These are phyloP conservation scores for Heliosperma pusillum DNA, from an alignment of 148 eudicot species.

Conservation along the genomic window DNA sequence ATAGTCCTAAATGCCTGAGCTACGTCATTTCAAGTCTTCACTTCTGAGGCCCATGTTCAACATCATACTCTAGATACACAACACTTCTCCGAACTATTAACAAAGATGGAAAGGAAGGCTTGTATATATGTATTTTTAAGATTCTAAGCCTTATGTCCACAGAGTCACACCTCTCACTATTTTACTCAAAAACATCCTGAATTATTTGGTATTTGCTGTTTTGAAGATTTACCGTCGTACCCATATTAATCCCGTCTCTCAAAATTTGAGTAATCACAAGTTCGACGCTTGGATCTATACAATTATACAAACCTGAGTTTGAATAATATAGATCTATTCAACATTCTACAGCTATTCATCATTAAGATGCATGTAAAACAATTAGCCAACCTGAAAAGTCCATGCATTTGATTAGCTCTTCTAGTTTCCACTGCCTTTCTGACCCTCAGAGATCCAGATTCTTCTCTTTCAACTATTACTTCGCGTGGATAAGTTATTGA, in stretches of 20 bases:
- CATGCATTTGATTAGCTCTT: slow-evolving; percentile 95
- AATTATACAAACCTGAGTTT: not conserved
- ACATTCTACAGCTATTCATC: not conserved
- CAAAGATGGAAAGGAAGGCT: not conserved
- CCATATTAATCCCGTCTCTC: not conserved
- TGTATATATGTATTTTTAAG: not conserved
- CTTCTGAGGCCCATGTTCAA: no score
- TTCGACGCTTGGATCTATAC: not conserved
- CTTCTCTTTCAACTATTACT: slow-evolving; percentile 62
- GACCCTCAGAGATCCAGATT: slow-evolving; percentile 59
- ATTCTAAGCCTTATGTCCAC: not conserved
- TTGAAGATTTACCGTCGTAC: not conserved
- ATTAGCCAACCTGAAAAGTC: slow-evolving; percentile 68
- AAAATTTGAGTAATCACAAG: not conserved
- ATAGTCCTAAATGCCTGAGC: not conserved
- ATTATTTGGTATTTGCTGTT: not conserved
- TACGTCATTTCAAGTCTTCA: not conserved
- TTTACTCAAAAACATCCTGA: not conserved
- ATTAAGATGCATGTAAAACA: not conserved
- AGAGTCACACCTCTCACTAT: not conserved
- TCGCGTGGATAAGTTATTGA: slow-evolving; percentile 78
- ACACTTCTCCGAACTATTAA: not conserved
- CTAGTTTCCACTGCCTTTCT: slow-evolving; percentile 73
- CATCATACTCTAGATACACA: not conserved
- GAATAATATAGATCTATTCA: not conserved